Conservation (phyloP, 164 flowering plant species). For the Dillenia turbinata region DNA sequence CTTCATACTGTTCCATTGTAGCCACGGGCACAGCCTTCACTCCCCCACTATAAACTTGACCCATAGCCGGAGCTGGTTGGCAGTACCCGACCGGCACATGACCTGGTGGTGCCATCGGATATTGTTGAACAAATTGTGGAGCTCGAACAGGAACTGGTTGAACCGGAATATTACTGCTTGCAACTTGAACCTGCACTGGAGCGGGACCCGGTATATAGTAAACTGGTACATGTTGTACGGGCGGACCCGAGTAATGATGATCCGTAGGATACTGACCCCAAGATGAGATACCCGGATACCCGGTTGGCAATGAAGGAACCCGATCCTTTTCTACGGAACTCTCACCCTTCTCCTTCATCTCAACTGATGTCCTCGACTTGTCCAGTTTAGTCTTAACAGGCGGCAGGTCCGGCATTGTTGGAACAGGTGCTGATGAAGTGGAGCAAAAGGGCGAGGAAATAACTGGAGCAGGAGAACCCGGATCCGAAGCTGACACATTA, state of each 20-base stretch:
- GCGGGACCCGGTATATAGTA: conserved; percentile 52
- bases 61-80: conserved; percentile 25
- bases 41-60: conserved; percentile 44
- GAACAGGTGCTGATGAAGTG: conserved; percentile 33
- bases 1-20: conserved; percentile 20
- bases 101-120: conserved; percentile 17
- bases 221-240: conserved; percentile 43
- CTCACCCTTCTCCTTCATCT: conserved; percentile 18
- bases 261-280: conserved; percentile 47
- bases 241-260: conserved; percentile 29
- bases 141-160: conserved; percentile 37
- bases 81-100: conserved; percentile 37
- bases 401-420: conserved; percentile 51
- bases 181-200: conserved; percentile 4
- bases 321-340: conserved; percentile 20
- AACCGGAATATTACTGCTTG: conserved; percentile 25
- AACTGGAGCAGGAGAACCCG: conserved; percentile 73
- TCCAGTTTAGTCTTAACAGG: conserved; percentile 60
- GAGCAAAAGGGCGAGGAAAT: conserved; percentile 46
- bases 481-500: conserved; percentile 52
- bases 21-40: conserved; percentile 27
- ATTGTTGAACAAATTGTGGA: conserved; percentile 34
- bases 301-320: conserved; percentile 19
- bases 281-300: conserved; percentile 25
- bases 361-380: conserved; percentile 10